Evolutionary conservation across 768 basidiomycete genomes (phyloP).

Genomic region (Lanmaoa pseudosensibilis): DNA sequence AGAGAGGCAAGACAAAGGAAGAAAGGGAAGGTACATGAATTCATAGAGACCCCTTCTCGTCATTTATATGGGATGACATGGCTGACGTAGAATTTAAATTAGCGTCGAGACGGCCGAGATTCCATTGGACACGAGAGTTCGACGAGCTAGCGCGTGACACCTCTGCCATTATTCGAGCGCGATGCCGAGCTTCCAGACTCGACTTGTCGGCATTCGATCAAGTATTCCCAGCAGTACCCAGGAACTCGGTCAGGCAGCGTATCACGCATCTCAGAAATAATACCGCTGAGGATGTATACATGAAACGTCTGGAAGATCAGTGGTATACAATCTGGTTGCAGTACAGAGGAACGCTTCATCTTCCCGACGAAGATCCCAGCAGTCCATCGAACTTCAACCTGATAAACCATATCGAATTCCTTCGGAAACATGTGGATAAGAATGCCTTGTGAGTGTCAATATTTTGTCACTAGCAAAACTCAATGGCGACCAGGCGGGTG

Average conservation of each 20-base stretch:
- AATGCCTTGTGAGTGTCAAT: slow-evolving; percentile 69
- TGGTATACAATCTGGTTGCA: slow-evolving; percentile 81
- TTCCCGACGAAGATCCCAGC: slow-evolving; percentile 70
- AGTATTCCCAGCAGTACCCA: slow-evolving; percentile 75
- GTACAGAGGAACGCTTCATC: slow-evolving; percentile 60
- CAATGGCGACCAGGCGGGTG: slow-evolving; percentile 50
- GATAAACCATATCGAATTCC: slow-evolving; percentile 76
- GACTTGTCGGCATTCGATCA: slow-evolving; percentile 75
- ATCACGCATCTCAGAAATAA: slow-evolving; percentile 58
- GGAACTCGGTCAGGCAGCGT: slow-evolving; percentile 71
- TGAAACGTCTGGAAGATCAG: slow-evolving; percentile 73
- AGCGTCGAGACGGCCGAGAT: slow-evolving; percentile 56
- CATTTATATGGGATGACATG: not conserved
- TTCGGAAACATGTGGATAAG: slow-evolving; percentile 83
- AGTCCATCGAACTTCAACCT: slow-evolving; percentile 77
- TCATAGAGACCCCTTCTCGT: not conserved
- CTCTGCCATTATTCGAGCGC: slow-evolving; percentile 76
- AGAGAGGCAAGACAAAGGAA: slow-evolving; percentile 32
- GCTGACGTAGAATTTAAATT: slow-evolving; percentile 7
- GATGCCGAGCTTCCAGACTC: slow-evolving; percentile 63
- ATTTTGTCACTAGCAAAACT: slow-evolving; percentile 5
- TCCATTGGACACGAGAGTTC: slow-evolving; percentile 83
- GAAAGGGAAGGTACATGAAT: slow-evolving; percentile 30
- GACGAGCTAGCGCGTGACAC: slow-evolving; percentile 90
- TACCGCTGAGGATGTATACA: slow-evolving; percentile 70